Evolutionary conservation across 2,329 filamentous ascomycete species (phyloP).

Genomic region (Trichoderma lentiforme): DNA sequence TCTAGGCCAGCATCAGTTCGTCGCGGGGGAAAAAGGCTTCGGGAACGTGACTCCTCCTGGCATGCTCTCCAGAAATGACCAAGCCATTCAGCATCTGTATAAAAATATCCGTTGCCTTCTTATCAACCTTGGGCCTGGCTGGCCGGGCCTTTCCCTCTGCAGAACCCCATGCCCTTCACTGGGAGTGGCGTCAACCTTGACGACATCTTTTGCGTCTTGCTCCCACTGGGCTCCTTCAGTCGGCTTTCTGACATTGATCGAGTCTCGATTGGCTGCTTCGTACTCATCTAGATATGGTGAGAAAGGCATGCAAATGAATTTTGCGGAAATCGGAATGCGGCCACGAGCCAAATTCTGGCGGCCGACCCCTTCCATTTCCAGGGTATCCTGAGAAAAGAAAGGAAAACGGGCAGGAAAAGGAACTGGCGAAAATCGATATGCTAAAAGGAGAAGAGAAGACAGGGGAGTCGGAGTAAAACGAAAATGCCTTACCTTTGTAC

Average conservation of each 20-base stretch:
- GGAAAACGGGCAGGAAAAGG: too few relatives aligned
- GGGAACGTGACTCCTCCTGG: neutral
- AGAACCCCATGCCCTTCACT: too few relatives aligned
- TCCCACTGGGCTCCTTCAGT: slow-evolving; percentile 31
- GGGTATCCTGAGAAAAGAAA: too few relatives aligned
- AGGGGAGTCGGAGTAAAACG: too few relatives aligned
- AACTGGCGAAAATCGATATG: too few relatives aligned
- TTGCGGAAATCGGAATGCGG: too few relatives aligned
- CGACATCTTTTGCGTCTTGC: slow-evolving; percentile 31
- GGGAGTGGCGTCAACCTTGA: slow-evolving; percentile 25
- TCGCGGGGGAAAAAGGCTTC: neutral
- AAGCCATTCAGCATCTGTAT: slow-evolving; percentile 22
- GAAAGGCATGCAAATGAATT: too few relatives aligned
- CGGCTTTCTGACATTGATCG: slow-evolving; percentile 26
- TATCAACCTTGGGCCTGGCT: slow-evolving; percentile 25
- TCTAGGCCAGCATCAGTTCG: neutral
- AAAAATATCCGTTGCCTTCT: slow-evolving; percentile 25
- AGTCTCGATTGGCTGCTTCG: slow-evolving; percentile 23
- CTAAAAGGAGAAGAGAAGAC: too few relatives aligned
- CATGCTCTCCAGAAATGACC: too few relatives aligned
- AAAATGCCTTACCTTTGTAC: neutral
- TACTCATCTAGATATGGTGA: slow-evolving; percentile 21
- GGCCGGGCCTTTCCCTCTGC: too few relatives aligned
- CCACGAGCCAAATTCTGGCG: too few relatives aligned
- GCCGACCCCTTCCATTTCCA: too few relatives aligned